phyloP scores from a whole-genome alignment of 2,329 filamentous ascomycete genomes.

The Claviceps sorghi region DNA sequence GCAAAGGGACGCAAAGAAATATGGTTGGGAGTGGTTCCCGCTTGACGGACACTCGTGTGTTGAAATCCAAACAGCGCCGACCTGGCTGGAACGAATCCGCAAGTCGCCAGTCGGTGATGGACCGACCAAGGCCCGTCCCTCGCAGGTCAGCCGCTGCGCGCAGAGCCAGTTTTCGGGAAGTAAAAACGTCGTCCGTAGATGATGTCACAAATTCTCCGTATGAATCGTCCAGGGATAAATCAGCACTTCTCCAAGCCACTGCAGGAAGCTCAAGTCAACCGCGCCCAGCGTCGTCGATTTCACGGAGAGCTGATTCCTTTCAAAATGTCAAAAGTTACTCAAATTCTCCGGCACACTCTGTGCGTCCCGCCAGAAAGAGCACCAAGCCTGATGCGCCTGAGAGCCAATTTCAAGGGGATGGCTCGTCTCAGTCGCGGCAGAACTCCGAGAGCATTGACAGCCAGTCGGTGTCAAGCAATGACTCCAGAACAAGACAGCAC shows the following conservation, averaged over 20 bases:
- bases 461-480: not conserved
- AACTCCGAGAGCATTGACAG: not conserved
- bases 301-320: not conserved
- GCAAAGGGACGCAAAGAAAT: slow-evolving; percentile 25
- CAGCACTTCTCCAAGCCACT: not conserved
- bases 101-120: slow-evolving; percentile 27
- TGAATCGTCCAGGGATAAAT: not conserved
- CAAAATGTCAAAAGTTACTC: not conserved
- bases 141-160: slow-evolving; percentile 19
- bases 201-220: not conserved
- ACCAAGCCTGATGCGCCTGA: too few species aligned
- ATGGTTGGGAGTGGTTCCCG: slow-evolving; percentile 43
- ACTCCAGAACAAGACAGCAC: not conserved
- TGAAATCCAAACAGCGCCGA: slow-evolving; percentile 3
- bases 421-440: too few species aligned
- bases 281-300: not conserved
- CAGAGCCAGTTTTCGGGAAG: not conserved
- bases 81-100: not conserved
- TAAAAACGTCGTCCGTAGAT: not conserved
- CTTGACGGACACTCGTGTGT: slow-evolving; percentile 32
- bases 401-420: too few species aligned
- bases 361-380: not conserved
- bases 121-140: slow-evolving; percentile 42
- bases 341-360: not conserved
- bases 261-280: not conserved